Evolutionary conservation across 352 stramenopile genomes (phyloP), one percentile per base, ranked within the genome.

Genomic region (Blastocystis sp.): DNA sequence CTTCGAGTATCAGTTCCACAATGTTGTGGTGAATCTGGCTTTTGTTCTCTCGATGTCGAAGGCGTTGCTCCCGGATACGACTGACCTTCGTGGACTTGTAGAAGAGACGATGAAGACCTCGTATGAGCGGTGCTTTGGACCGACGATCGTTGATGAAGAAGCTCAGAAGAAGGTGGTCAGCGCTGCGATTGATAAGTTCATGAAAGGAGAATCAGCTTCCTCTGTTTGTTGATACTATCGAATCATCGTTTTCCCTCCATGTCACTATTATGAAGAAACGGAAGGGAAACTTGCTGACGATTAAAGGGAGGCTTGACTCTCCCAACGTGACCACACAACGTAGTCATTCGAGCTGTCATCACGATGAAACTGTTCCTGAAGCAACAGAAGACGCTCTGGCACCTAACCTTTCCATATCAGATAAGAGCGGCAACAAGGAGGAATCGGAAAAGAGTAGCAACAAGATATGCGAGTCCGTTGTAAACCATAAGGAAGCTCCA

Each of bases 41-140:
- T 73, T 73, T 40, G 32, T 73, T 7, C 29, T 73, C 1, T 51
- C 61, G 34, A 73, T 73, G 61, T 29, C 61, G 61, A 73, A 51
- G n/a, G 29, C n/a, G 8, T 11, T 73, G 38, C 61, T 73, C 21
- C 2, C 27, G 61, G 61, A 73, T 40, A 29, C 44, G 38, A 51
- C 29, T 4, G 61, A 46, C n/a, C 4, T 73, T 24, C 27, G 18
- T 9, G 44, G 46, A 24, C 42, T 46, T 7, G n/a, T 73, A 27
- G 32, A 51, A 18, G 61, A 51, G 18, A 24, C 18, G n/a, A n/a
- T 73, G 27, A 46, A 51, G 18, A 73, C n/a, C 29, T 21, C 36
- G 29, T 73, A 32, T 24, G 61, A 73, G 38, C 61, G 61, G 11
- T 73, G 61, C 18, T 57, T 53, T 32, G 64, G 46, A 6, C 64